Percentiles rank a stretch among this genome's conserved stretches.
Conservation (phyloP, 768 basidiomycete genomes). For the Lentinula detonsa region DNA sequence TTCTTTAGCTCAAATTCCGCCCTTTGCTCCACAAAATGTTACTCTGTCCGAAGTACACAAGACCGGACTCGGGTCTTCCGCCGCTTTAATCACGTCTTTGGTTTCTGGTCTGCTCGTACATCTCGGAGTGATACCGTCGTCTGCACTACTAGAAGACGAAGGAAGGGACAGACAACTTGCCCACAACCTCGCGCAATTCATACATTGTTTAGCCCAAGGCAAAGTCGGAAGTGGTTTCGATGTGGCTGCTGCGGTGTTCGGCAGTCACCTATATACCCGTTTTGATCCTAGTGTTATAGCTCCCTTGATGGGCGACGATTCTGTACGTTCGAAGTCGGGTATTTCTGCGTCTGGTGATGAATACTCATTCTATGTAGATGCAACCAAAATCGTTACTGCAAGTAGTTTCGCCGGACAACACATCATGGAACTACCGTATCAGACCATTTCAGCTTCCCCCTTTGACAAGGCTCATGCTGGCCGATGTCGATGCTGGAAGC, state of each 20-base stretch:
- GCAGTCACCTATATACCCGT: constrained; percentile 88
- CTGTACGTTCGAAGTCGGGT: constrained; percentile 25
- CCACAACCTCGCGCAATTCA: constrained; percentile 91
- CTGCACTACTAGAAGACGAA: constrained; percentile 37
- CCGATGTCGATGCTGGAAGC: constrained; percentile 94
- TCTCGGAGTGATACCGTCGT: constrained; percentile 50
- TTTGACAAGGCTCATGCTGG: constrained; percentile 76
- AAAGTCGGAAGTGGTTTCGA: constrained; percentile 99
- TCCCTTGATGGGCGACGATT: constrained; percentile 53
- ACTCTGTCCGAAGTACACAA: constrained; percentile 85
- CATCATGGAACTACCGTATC: constrained; percentile 68
- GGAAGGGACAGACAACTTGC: constrained; percentile 54
- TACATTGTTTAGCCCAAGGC: constrained; percentile 95
- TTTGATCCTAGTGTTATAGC: constrained; percentile 72
- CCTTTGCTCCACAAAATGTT: constrained; percentile 70
- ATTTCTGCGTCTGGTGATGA: constrained; percentile 4
- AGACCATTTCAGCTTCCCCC: constrained; percentile 80
- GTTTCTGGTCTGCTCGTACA: constrained; percentile 82
- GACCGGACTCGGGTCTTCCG: constrained; percentile 95
- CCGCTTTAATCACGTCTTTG: constrained; percentile 93
- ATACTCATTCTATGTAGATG: constrained; percentile 5
- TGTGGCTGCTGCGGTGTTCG: constrained; percentile 89
- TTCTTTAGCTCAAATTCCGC: constrained; percentile 64
- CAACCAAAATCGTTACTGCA: constrained; percentile 31
- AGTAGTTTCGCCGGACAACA: constrained; percentile 58